phyloP scores from a whole-genome alignment of 2,329 filamentous ascomycete genomes.

The Trichoderma hamatum region DNA sequence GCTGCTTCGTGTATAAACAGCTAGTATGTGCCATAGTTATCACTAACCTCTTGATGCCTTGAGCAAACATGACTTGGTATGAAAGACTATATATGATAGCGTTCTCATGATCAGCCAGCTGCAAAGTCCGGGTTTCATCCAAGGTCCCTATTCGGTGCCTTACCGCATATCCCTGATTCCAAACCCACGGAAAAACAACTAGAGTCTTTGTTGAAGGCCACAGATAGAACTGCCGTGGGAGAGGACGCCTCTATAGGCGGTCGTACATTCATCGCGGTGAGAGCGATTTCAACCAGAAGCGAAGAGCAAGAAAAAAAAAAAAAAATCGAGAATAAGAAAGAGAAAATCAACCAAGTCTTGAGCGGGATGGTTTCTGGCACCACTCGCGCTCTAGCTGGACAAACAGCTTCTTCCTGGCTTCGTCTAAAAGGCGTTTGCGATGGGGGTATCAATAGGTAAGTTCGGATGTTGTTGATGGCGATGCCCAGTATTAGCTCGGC shows the following conservation, averaged over 20 bases:
- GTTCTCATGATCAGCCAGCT: slow-evolving; percentile 34
- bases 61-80: slow-evolving; percentile 70
- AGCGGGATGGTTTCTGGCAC: background rate
- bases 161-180: slow-evolving; percentile 83
- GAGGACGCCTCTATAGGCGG: slow-evolving; percentile 78
- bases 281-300: slow-evolving; percentile 20
- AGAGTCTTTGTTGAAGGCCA: slow-evolving; percentile 81
- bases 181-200: slow-evolving; percentile 87
- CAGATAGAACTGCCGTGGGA: slow-evolving; percentile 76
- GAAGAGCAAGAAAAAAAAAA: background rate
- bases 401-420: background rate
- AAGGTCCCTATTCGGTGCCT: slow-evolving; percentile 6
- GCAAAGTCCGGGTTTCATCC: background rate
- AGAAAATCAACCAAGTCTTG: background rate
- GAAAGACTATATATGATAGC: slow-evolving; percentile 64
- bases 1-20: background rate
- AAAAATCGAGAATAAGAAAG: background rate
- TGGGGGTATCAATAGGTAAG: background rate
- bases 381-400: background rate
- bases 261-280: slow-evolving; percentile 79
- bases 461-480: slow-evolving; percentile 12
- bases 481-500: slow-evolving; percentile 23
- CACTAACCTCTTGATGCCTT: slow-evolving; percentile 55
- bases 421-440: background rate
- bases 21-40: background rate